Conservation (phyloP, 192 early-diverging fungal species). For the Chytriomyces confervae region DNA sequence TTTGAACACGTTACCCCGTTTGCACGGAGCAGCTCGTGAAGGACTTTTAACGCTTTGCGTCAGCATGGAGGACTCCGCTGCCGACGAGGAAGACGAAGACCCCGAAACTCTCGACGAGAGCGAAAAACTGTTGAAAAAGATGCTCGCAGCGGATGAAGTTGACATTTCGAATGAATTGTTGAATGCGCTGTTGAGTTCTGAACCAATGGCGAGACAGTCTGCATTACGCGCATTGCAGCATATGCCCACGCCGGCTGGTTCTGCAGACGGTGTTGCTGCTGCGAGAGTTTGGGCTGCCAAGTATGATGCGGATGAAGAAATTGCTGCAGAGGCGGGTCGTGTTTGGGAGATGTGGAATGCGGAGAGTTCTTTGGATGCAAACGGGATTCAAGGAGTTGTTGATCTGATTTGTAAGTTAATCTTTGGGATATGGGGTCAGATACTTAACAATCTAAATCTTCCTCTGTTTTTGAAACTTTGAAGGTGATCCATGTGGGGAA, state of each 20-base stretch:
- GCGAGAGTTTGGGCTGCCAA: conserved; percentile 72
- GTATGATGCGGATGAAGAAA: conserved; percentile 65
- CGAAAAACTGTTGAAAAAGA: conserved; percentile 29
- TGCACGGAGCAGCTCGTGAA: conserved; percentile 48
- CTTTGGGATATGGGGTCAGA: neutral
- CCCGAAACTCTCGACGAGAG: conserved; percentile 40
- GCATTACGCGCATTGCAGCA: conserved; percentile 69
- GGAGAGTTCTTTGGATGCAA: conserved; percentile 2
- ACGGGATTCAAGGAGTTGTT: conserved; percentile 28
- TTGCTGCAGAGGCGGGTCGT: conserved; percentile 60
- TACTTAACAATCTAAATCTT: neutral
- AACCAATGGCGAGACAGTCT: conserved; percentile 70
- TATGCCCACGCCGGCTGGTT: conserved; percentile 37
- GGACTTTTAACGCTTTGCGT: conserved; percentile 47
- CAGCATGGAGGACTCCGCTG: conserved; percentile 38
- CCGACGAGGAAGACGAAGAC: conserved; percentile 43
- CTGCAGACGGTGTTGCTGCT: conserved; percentile 64
- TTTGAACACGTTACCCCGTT: conserved; percentile 47
- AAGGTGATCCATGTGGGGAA: conserved; percentile 58
- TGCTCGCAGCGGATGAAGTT: conserved; percentile 25
- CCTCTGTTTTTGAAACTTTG: conserved; percentile 2
- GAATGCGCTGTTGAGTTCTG: conserved; percentile 66
- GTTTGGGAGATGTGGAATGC: conserved; percentile 68
- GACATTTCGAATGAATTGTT: conserved; percentile 67
- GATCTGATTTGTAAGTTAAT: conserved; percentile 37